Evolutionary conservation across 2,329 filamentous ascomycete species (phyloP).

Genomic region (Cadophora sp.): DNA sequence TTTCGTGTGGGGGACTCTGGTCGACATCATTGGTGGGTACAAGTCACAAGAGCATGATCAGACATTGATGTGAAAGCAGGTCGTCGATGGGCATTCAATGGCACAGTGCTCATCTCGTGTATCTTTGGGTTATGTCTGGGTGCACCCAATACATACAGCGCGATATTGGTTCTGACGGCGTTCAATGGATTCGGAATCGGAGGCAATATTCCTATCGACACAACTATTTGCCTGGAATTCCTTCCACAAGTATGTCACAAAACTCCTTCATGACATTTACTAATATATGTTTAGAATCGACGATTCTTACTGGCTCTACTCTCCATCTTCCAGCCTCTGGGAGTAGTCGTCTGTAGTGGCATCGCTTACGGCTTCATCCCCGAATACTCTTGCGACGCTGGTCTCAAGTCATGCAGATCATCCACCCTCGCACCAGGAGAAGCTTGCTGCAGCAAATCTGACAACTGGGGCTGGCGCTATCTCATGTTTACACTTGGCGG

Average conservation of each 20-base stretch:
- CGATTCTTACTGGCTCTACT: slow-evolving; percentile 39
- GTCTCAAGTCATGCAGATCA: slow-evolving; percentile 19
- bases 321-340: slow-evolving; percentile 39
- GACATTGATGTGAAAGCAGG: slow-evolving; percentile 21
- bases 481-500: slow-evolving; percentile 61
- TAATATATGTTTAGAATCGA: slow-evolving; percentile 27
- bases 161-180: slow-evolving; percentile 31
- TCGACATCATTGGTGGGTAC: slow-evolving; percentile 36
- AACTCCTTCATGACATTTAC: background rate
- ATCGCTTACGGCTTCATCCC: slow-evolving; percentile 38
- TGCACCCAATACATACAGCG: slow-evolving; percentile 29
- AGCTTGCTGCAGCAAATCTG: slow-evolving; percentile 44
- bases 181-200: slow-evolving; percentile 38
- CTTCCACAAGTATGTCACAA: slow-evolving; percentile 32
- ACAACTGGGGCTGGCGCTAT: slow-evolving; percentile 67
- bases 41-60: background rate
- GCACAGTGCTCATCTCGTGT: slow-evolving; percentile 32
- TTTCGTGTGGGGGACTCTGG: slow-evolving; percentile 36
- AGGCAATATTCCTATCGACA: slow-evolving; percentile 42
- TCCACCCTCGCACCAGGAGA: slow-evolving; percentile 24
- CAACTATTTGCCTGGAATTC: slow-evolving; percentile 41
- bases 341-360: slow-evolving; percentile 35
- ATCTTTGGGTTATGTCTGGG: slow-evolving; percentile 35
- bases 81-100: slow-evolving; percentile 39
- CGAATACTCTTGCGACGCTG: slow-evolving; percentile 30